Evolutionary conservation across 2,329 filamentous ascomycete genomes (phyloP), one percentile per base, ranked within the genome.

Genomic region (Mycosphaerella sp.): DNA sequence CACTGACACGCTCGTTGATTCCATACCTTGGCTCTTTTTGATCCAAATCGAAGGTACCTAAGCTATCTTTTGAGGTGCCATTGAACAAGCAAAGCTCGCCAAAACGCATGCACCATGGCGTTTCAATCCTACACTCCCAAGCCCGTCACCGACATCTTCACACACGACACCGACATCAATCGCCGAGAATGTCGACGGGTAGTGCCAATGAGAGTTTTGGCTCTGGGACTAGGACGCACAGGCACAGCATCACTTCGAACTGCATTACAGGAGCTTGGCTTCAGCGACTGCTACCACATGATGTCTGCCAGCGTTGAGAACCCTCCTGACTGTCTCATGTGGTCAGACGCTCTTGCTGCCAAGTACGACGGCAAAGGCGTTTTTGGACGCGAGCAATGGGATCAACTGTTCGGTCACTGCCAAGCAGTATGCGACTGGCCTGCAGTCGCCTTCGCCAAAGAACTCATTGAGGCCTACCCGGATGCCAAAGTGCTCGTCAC

Each of bases 201-300:
- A 28, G 82, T 86, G 45, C 84, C 84, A 30, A 87, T 88, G 84
- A 80, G 80, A 65, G 80, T 88, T 41, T 79, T 88, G 30, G 78
- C 83, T 41, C 75, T 89, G 0, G 85, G 84, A 41, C 75, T 87
- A 14, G 82, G 82, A 49, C 77, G 84, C 56, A 88, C 84, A 7
- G 84, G 84, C 63, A 87, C 85, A 62, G 79, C 82, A 30, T 87
- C 82, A 39, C 78, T 86, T 63, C 77, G 82, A 55, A 78, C 77
- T 39, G 84, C 84, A 16, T 76, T 87, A 65, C 77, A 82, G 63
- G 73, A 80, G 60, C 75, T 87, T 36, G 84, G 84, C 55, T 86
- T 82, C 66, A 72, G 78, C 60, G 80, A 85, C 67, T 83, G 79
- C 54, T 86, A 87, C 74, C 84, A 87, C 73, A 85, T 85, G 82